A percentile compares a stretch with the other conserved stretches of the same genome.
phyloP scores from a whole-genome alignment of 208 protist species.

The Porcisia hertigi region DNA sequence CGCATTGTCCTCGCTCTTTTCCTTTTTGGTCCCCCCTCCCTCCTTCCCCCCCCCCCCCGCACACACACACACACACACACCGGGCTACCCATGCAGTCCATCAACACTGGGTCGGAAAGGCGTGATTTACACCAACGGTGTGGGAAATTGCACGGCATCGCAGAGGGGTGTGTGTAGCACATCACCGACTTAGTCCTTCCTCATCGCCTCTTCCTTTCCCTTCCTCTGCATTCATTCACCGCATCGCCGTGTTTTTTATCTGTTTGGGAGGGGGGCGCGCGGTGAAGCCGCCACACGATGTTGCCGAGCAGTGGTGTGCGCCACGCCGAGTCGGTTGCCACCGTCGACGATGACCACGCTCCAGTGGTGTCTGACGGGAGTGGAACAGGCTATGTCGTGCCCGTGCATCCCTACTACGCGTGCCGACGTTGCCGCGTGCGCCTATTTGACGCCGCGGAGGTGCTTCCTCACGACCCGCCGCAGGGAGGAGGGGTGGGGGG shows the following conservation, averaged over 20 bases:
- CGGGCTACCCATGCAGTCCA: neutral
- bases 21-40: too few species aligned
- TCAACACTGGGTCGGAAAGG: neutral
- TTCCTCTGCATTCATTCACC: too few species aligned
- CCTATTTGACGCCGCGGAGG: conserved; percentile 49
- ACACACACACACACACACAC: neutral
- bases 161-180: too few species aligned
- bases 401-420: conserved; percentile 33
- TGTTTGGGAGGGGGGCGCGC: too few species aligned
- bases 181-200: too few species aligned
- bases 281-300: neutral
- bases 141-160: too few species aligned
- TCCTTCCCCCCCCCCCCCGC: too few species aligned
- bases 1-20: too few species aligned
- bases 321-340: neutral
- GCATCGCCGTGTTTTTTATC: too few species aligned
- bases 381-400: neutral
- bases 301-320: neutral
- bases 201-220: too few species aligned
- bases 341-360: neutral
- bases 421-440: conserved; percentile 61
- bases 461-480: conserved; percentile 52
- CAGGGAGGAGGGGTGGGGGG: conserved; percentile 1
- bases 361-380: neutral
- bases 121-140: too few species aligned